phyloP scores from a whole-genome alignment of 495 filamentous ascomycete genomes.

The Podospora didyma region DNA sequence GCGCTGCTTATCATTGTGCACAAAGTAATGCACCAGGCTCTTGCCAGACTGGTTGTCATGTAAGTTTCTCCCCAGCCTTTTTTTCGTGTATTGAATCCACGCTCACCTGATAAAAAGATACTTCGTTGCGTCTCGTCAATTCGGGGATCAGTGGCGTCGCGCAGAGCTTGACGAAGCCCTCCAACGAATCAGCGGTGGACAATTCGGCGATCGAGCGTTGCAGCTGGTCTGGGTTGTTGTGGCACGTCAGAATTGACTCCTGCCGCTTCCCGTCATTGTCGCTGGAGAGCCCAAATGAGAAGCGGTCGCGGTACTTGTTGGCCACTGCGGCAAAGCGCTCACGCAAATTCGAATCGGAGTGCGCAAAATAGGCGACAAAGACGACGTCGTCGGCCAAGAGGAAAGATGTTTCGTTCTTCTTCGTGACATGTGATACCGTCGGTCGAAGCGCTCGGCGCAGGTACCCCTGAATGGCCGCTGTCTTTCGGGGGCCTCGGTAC shows the following conservation, averaged over 20 bases:
- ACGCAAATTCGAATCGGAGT: slow-evolving; percentile 17
- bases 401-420: slow-evolving; percentile 28
- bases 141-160: slow-evolving; percentile 38
- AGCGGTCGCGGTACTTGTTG: slow-evolving; percentile 30
- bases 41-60: slow-evolving; percentile 34
- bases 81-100: not conserved
- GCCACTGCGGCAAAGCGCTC: slow-evolving; percentile 26
- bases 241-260: slow-evolving; percentile 31
- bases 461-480: slow-evolving; percentile 36
- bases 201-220: slow-evolving; percentile 30
- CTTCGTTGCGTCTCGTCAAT: slow-evolving; percentile 41
- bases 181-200: slow-evolving; percentile 25
- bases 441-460: slow-evolving; percentile 35
- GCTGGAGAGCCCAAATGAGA: slow-evolving; percentile 36
- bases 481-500: slow-evolving; percentile 40
- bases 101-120: slow-evolving; percentile 36
- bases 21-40: slow-evolving; percentile 45
- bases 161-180: slow-evolving; percentile 34
- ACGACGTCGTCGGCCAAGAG: slow-evolving; percentile 37
- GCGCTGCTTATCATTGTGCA: slow-evolving; percentile 16
- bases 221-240: slow-evolving; percentile 37
- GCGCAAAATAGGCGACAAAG: slow-evolving; percentile 35
- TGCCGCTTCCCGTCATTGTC: slow-evolving; percentile 4
- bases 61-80: not conserved
- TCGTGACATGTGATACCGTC: slow-evolving; percentile 24